Evolutionary conservation across 2,329 filamentous ascomycete species (phyloP), one percentile per base, ranked within the genome.

Genomic region (Zymoseptoria passerinii): DNA sequence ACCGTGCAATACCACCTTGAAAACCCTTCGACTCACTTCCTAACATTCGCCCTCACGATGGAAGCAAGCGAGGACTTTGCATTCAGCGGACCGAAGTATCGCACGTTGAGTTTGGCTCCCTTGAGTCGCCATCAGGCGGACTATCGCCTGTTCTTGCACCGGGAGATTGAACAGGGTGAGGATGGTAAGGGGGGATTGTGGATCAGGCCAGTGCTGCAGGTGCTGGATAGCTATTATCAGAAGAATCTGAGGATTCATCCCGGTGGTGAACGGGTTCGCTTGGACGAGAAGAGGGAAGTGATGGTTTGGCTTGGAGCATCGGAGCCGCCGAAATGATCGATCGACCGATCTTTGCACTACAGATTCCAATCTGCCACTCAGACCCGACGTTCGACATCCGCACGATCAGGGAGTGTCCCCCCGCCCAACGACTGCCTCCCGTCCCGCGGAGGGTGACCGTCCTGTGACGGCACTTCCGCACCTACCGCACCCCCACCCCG

Each of bases 11-110:
- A 88, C 70, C 90, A 85, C 3, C 84, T 99, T 58, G 94, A 99
- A 75, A 99, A 99, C 71, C 89, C 92, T 0, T 96, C 92, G 0
- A 88, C 86, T 71, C 94, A 99, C 72, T 95, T 96, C 74, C 82
- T 99, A 53, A 96, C 92, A 0, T 99, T 99, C 74, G 91, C 89
- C 28, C 74, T 97, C 53, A 85, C 81, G 27, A 95, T 99, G 91
- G 92, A 99, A 66, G 88, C 91, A 2, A 92, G 85, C 70, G 90
- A 95, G 63, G 83, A 90, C 55, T 97, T 97, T 74, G 92, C 91
- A 0, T 97, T 99, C 73, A 91, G 89, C 7, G 94, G 94, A 0
- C 80, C 89, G 1, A 97, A 97, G 76, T 81, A 88, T 64, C 86
- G 84, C 10, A 87, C 87, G 1, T 67, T 96, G 55, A 90, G 94